Evolutionary conservation across 2,329 filamentous ascomycete species (phyloP), one percentile per base, ranked within the genome.

Genomic region (Chaetomium sp.): DNA sequence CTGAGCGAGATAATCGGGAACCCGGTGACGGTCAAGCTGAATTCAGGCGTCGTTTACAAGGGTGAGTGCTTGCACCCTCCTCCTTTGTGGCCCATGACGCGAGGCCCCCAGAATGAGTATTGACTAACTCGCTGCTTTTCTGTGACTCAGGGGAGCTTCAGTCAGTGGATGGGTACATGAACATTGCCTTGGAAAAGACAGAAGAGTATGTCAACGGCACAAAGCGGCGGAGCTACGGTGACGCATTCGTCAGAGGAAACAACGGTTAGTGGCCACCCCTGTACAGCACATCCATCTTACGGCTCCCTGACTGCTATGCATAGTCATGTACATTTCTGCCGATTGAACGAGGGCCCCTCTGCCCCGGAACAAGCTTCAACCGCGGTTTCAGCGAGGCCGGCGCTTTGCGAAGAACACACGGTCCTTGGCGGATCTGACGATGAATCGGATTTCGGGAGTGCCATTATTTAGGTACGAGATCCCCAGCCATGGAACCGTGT

Each of bases 111-210:
- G 38, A 4, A 50, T 51, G 65, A 55, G 12, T 9, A 3, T n/a
- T 16, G 55, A 19, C 61, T 68, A 31, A 67, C 64, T 49, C 4
- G 10, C 1, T 23, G 9, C 13, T 31, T 27, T 50, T n/a, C 10
- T 4, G 1, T 23, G 12, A 1, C 12, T 10, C 68, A 97, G 94
- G 95, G 71, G 93, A 97, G 76, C 85, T 98, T 45, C 93, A 98
- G 77, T 97, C 93, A 0, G 94, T 99, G 57, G 95, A 99, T 78
- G 95, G 95, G 60, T 99, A 98, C 80, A 99, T 99, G 95, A 99
- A 99, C 80, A 97, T 99, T 76, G 94, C 95, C 13, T 86, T 99
- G 33, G 95, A 99, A 78, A 95, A 97, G 80, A 96, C 93, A 23
- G 89, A 92, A 70, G 95, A 99, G 79, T 93, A 89, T 72, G 90